Evolutionary conservation across 2,329 filamentous ascomycete species (phyloP), one percentile per base, ranked within the genome.

Genomic region (Fusarium verrucosum): DNA sequence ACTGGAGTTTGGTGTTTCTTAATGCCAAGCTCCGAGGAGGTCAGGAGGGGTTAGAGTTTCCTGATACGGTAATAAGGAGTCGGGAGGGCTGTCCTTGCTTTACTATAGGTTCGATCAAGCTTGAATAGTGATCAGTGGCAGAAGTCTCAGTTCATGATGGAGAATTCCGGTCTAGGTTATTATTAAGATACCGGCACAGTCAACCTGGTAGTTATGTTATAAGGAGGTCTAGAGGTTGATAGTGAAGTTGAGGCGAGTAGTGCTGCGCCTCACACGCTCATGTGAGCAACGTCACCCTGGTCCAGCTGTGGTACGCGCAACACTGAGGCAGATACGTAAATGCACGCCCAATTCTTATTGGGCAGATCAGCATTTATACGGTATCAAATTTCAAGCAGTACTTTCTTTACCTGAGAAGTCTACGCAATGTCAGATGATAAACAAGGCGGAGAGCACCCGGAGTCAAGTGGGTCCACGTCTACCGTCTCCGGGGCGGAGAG

Each of bases 261-360:
- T 41, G 57, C 49, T 66, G 62, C 51, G 57, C 62, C 62, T 58
- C 62, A 44, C 36, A 49, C 50, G 45, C 50, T 57, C 51, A 62
- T 57, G 62, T 58, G 58, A 52, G 45, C 57, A 44, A 66, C 38
- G 61, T 65, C 61, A 63, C 47, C 32, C 22, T 28, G 14, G 23
- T 41, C 33, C 19, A n/a, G 22, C 14, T n/a, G 7, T 17, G 17
- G 37, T 51, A 25, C 30, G 14, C 33, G 30, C 42, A 32, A 36
- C 11, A 14, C 10, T n/a, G 20, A 8, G 26, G n/a, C 13, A 26
- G 19, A 33, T 40, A 40, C 28, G n/a, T 22, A 23, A 9, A 20
- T 38, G 19, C 22, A 26, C 17, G 25, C 40, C 14, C 9, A 16
- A n/a, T 17, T 20, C 11, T 17, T 40, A 13, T 47, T 17, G 7